Conservation (phyloP, 495 filamentous ascomycete genomes). For the Lophiotrema nucula region DNA sequence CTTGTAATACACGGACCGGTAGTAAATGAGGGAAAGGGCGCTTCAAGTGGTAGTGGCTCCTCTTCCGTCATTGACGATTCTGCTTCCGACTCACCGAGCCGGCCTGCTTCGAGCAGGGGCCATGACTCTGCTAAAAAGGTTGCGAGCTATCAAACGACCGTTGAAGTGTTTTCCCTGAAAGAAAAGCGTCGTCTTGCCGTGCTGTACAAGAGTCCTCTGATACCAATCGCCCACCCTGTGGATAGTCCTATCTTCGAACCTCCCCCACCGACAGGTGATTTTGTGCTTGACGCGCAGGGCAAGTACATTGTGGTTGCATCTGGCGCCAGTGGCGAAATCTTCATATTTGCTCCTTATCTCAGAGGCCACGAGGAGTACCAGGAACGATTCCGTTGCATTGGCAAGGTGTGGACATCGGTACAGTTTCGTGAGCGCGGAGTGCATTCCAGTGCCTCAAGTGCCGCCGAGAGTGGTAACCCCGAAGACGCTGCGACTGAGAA, state of each 20-base stretch:
- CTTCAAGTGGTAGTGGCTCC: conserved; percentile 8
- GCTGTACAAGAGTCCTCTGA: conserved; percentile 59
- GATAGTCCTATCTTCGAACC: conserved; percentile 55
- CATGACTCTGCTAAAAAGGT: conserved; percentile 43
- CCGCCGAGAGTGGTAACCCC: conserved; percentile 49
- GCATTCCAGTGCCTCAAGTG: conserved; percentile 53
- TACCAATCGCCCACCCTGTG: conserved; percentile 49
- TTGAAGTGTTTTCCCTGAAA: conserved; percentile 78
- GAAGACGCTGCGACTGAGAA: conserved; percentile 47
- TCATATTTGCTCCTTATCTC: conserved; percentile 56
- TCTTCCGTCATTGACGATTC: conserved; percentile 26
- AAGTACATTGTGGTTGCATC: conserved; percentile 71
- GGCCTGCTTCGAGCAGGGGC: conserved; percentile 27
- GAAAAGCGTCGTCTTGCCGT: conserved; percentile 66
- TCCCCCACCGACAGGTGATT: conserved; percentile 66
- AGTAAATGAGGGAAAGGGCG: conserved; percentile 28
- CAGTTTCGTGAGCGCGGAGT: conserved; percentile 56
- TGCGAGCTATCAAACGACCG: conserved; percentile 73
- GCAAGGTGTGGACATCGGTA: conserved; percentile 83
- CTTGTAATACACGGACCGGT: conserved; percentile 73
- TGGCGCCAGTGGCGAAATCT: conserved; percentile 80
- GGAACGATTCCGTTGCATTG: conserved; percentile 60
- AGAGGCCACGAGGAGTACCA: conserved; percentile 25
- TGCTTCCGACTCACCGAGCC: conserved; percentile 23
- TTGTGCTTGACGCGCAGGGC: conserved; percentile 66